Base-by-base conservation (phyloP, 208 protist genomes). In the Trypanosoma caninum region DNA sequence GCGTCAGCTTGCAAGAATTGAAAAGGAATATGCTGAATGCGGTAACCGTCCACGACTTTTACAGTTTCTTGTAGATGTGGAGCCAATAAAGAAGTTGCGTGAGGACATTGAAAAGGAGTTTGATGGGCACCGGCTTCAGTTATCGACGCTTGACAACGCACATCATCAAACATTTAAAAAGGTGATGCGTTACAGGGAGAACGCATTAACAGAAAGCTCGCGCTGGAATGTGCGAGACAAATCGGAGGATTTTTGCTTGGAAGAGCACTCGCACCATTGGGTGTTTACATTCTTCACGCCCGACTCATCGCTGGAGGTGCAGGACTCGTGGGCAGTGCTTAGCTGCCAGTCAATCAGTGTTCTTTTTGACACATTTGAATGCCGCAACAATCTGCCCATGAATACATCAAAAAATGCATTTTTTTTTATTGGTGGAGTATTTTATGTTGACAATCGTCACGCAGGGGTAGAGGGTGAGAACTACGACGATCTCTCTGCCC, bases 401-500 rank as follows among this genome's bases (percentile, higher is more conserved):
- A 62, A 46, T 27, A 62, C 58, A n/a, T 74, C 72, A 23, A 61
- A 69, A 31, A 85, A 90, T 55, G 72, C 77, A 22, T 92, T 94
- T 60, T 34, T 92, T n/a, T 91, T 90, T 67, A 82, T 94, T 45
- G 79, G 70, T 41, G 88, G 76, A 30, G 74, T 69, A 20, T 94
- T 94, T 46, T 94, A 91, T 61, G 62, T 94, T 38, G 84, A 94
- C 51, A 84, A 93, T 58, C 77, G 87, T 6, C 83, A 88, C 57
- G 53, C 56, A 13, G 71, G 65, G 5, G 55, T 70, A 5, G 55
- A 57, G 3, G 76, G 75, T 23, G 54, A 48, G 31, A 47, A 51
- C 23, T 87, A 84, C 33, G 69, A 80, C 37, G 87, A 93, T 48
- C 40, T 91, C 40, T 87, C 67, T 14, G 50, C 22, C 10, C 56